Evolutionary conservation across 2,329 filamentous ascomycete genomes (phyloP).

Genomic region (Trichophyton rubrum): DNA sequence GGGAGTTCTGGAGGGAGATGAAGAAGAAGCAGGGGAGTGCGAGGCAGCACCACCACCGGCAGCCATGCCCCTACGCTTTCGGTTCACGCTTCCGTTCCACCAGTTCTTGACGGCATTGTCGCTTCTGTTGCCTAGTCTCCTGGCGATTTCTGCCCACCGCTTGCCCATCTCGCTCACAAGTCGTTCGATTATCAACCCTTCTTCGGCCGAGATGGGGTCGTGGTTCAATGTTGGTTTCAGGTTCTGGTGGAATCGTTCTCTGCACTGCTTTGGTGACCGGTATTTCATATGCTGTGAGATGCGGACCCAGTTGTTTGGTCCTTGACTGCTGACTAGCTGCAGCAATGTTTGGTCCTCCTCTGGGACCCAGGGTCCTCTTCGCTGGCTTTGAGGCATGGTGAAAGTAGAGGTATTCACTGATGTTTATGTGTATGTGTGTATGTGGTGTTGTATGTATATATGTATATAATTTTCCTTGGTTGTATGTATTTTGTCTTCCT

Average conservation of each 20-base stretch:
- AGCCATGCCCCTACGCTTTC: conserved; percentile 41
- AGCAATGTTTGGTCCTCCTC: conserved; percentile 61
- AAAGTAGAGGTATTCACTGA: background rate
- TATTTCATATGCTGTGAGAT: conserved; percentile 65
- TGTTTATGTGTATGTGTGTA: background rate
- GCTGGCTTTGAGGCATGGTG: conserved; percentile 41
- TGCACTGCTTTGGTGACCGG: conserved; percentile 84
- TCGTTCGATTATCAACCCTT: conserved; percentile 60
- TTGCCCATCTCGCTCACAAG: conserved; percentile 69
- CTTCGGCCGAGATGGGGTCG: conserved; percentile 57
- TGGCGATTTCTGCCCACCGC: conserved; percentile 86
- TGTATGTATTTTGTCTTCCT: background rate
- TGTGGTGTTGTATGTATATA: background rate
- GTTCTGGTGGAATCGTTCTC: conserved; percentile 89
- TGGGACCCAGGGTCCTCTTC: conserved; percentile 73
- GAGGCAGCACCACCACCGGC: conserved; percentile 10
- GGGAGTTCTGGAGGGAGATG: conserved; percentile 21
- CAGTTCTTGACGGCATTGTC: conserved; percentile 97
- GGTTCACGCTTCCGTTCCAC: conserved; percentile 92
- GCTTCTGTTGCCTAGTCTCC: conserved; percentile 67
- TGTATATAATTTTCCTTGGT: background rate
- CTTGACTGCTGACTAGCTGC: conserved; percentile 56
- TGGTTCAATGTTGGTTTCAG: conserved; percentile 66
- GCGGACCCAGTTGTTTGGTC: conserved; percentile 77
- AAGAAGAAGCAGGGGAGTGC: conserved; percentile 14